These are phyloP conservation scores for Metarhizium brunneum DNA, from an alignment of 2,329 filamentous ascomycete species.

Conservation along the genomic window DNA sequence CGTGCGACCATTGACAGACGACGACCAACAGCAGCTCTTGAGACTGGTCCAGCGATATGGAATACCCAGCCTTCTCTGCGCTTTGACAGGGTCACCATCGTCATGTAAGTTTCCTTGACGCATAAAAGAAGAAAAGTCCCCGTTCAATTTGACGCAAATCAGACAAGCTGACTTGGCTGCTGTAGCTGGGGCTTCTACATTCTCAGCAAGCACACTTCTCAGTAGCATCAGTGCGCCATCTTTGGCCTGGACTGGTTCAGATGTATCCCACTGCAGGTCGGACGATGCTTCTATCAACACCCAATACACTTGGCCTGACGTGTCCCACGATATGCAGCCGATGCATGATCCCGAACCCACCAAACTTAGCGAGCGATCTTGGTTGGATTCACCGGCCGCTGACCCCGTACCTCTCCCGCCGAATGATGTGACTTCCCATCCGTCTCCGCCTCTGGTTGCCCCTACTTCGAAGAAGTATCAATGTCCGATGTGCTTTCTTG, in stretches of 20 bases:
- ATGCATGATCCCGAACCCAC: constrained; percentile 25
- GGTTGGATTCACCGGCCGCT: constrained; percentile 29
- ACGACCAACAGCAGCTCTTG: constrained; percentile 28
- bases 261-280: constrained; percentile 28
- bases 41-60: constrained; percentile 29
- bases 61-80: constrained; percentile 26
- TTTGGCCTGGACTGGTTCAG: constrained; percentile 31
- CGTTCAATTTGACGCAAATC: neutral
- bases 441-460: constrained; percentile 26
- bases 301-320: constrained; percentile 28
- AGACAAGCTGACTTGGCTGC: constrained; percentile 1
- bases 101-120: constrained; percentile 22
- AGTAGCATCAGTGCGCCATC: constrained; percentile 32
- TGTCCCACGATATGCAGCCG: constrained; percentile 21
- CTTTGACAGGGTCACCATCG: constrained; percentile 24
- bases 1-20: constrained; percentile 26
- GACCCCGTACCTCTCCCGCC: constrained; percentile 25
- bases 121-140: neutral
- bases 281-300: constrained; percentile 31
- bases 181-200: constrained; percentile 29
- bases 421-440: constrained; percentile 24
- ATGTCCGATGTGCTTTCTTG: constrained; percentile 36
- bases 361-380: constrained; percentile 26
- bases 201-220: constrained; percentile 30
- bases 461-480: constrained; percentile 33